Conservation (phyloP, 495 filamentous ascomycete species). For the Talaromyces wortmannii region DNA sequence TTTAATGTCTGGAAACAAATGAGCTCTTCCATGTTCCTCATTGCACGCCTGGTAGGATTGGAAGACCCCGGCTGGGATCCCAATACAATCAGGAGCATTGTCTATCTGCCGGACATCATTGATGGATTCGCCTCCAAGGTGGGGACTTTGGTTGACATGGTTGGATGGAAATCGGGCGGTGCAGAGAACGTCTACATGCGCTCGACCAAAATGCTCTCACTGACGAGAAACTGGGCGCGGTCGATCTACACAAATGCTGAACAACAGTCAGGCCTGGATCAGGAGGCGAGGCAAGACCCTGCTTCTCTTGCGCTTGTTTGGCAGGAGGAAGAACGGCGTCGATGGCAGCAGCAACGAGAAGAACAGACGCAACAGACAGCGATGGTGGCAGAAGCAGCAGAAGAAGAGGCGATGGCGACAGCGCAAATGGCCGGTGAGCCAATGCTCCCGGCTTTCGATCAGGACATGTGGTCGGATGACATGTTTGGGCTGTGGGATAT, state of each 20-base stretch:
- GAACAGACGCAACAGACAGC: background rate
- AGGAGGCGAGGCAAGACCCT: background rate
- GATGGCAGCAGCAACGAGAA: background rate
- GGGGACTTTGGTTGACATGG: background rate
- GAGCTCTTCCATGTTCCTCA: slow-evolving; percentile 13
- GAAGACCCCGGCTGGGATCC: slow-evolving; percentile 31
- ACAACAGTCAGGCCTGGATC: background rate
- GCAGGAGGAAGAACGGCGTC: background rate
- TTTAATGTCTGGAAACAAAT: slow-evolving; percentile 11
- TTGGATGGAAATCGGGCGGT: background rate
- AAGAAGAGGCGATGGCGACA: background rate
- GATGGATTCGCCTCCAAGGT: slow-evolving; percentile 17
- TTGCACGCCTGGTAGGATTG: slow-evolving; percentile 18
- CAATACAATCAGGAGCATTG: slow-evolving; percentile 10
- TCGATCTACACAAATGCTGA: background rate
- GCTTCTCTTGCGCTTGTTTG: too few relatives aligned
- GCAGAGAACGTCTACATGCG: background rate
- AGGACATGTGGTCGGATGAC: slow-evolving; percentile 7
- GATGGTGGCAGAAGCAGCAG: background rate
- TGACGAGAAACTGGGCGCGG: background rate
- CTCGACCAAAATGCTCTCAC: background rate
- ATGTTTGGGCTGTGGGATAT: slow-evolving; percentile 7
- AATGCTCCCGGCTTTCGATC: slow-evolving; percentile 6
- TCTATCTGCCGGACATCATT: slow-evolving; percentile 21
- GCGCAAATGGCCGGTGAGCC: background rate